Conservation (phyloP, 208 protist species). For the Strigomonas culicis region DNA sequence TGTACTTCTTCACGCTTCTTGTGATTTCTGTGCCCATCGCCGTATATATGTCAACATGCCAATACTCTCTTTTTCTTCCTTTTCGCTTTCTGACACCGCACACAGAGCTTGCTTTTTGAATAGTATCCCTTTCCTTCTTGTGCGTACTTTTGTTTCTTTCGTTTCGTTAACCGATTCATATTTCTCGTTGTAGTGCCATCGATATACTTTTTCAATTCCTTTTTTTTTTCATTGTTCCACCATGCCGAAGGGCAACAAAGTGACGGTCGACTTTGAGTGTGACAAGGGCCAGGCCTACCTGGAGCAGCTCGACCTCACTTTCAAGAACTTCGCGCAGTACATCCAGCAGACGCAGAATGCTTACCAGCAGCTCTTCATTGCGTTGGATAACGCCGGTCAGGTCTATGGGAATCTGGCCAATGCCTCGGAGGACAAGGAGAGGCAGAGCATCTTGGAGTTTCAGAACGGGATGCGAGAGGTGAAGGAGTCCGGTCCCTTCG, state of each 20-base stretch:
- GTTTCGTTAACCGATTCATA: not conserved
- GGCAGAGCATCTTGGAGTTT: slow-evolving; percentile 28
- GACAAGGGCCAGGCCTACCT: slow-evolving; percentile 39
- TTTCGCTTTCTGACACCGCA: not conserved
- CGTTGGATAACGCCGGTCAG: slow-evolving; percentile 46
- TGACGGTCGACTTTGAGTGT: slow-evolving; percentile 51
- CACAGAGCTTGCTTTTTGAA: not conserved
- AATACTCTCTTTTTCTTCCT: not conserved
- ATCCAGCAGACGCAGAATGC: slow-evolving; percentile 54
- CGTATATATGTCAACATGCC: too few relatives aligned
- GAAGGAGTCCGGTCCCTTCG: slow-evolving; percentile 48
- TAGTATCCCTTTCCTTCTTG: not conserved
- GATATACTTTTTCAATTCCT: not conserved
- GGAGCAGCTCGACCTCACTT: slow-evolving; percentile 29
- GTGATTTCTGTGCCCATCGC: too few relatives aligned
- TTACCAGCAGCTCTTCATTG: slow-evolving; percentile 42
- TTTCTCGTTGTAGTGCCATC: not conserved
- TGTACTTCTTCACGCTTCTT: too few relatives aligned
- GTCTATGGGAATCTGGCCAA: slow-evolving; percentile 48
- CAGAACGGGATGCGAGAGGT: slow-evolving; percentile 49
- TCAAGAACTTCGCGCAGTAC: slow-evolving; percentile 44
- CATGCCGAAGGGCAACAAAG: not conserved
- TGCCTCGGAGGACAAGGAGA: slow-evolving; percentile 18
- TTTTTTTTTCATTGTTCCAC: slow-evolving; percentile 9
- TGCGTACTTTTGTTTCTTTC: not conserved